Percentiles rank a stretch among this genome's conserved stretches.
phyloP scores from a whole-genome alignment of 345 rosid species.

The Euphorbia peplus region DNA sequence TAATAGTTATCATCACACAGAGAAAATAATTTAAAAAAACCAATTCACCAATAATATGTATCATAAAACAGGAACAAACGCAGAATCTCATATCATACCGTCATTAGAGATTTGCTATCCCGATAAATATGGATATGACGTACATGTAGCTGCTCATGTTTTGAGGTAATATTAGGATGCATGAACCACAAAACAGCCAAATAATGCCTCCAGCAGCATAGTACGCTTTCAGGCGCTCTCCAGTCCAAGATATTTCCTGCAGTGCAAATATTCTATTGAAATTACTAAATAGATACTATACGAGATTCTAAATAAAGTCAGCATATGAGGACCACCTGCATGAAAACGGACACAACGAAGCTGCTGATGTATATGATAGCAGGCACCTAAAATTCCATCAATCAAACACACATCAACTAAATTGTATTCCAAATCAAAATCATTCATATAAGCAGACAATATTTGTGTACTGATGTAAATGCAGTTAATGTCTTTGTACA shows the following conservation, averaged over 20 bases:
- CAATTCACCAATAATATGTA: not conserved
- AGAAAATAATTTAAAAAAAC: too few species aligned
- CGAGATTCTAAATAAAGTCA: conserved; percentile 7
- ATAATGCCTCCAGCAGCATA: conserved; percentile 83
- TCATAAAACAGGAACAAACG: not conserved
- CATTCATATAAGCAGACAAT: not conserved
- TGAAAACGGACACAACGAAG: conserved; percentile 72
- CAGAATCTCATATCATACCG: conserved; percentile 42
- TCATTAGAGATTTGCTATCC: conserved; percentile 78
- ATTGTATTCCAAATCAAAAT: conserved; percentile 4
- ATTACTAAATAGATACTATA: not conserved
- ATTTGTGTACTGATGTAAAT: not conserved
- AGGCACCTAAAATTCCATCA: conserved; percentile 55
- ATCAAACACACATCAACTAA: conserved; percentile 18
- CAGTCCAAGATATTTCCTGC: conserved; percentile 89
- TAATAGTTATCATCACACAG: too few species aligned
- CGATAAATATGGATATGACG: conserved; percentile 57
- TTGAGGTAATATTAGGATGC: conserved; percentile 57
- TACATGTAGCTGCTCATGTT: conserved; percentile 60
- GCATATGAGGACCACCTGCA: conserved; percentile 57
- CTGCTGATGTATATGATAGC: conserved; percentile 89
- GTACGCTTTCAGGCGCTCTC: conserved; percentile 70
- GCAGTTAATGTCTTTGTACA: conserved; percentile 18
- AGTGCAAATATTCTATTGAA: conserved; percentile 2
- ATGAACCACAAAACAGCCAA: conserved; percentile 77